Evolutionary conservation across 2,329 filamentous ascomycete genomes (phyloP), one percentile per base, ranked within the genome.

Genomic region (Davidsoniella neocaledoniae): DNA sequence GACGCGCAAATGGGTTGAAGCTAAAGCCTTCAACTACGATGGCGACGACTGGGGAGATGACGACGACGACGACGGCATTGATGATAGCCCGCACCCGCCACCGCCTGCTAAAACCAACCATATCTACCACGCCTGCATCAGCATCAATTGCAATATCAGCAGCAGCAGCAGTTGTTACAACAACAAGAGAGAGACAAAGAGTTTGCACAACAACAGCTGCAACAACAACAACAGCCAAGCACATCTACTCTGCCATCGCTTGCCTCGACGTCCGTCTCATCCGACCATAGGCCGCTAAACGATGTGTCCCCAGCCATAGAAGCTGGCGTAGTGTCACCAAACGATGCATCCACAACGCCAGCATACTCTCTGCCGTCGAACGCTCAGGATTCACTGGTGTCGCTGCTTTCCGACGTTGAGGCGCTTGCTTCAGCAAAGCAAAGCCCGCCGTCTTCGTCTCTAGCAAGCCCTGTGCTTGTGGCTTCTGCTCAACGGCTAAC

Each of bases 1-100:
- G 68, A 95, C 88, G 50, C 84, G 81, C 66, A 94, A 94, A 74
- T 96, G 90, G 90, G 82, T 90, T 37, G 83, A 94, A 59, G 90
- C 90, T 36, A 90, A 88, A 64, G 73, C 78, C 52, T 80, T 83
- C 58, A 84, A 78, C 60, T 96, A 96, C 60, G 88, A 90, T 59
- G 90, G 88, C 55, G 87, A 93, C 58, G 90, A 94, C 60, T 95
- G 90, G 88, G 90, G 86, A 36, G 82, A 72, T 50, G 78, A 81
- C 36, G 76, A 80, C 7, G 74, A 77, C 52, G 74, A 77, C n/a
- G 74, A 29, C 16, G 17, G 26, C 7, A 6, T 41, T 5, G n/a
- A 41, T 19, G 73, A 76, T 39, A 71, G 73, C 36, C 58, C 61
- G 6, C 63, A 65, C 23, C 64, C 68, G 29, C 58, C 57, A 33